Conservation (phyloP, 208 protist genomes). For the Leishmania mexicana region DNA sequence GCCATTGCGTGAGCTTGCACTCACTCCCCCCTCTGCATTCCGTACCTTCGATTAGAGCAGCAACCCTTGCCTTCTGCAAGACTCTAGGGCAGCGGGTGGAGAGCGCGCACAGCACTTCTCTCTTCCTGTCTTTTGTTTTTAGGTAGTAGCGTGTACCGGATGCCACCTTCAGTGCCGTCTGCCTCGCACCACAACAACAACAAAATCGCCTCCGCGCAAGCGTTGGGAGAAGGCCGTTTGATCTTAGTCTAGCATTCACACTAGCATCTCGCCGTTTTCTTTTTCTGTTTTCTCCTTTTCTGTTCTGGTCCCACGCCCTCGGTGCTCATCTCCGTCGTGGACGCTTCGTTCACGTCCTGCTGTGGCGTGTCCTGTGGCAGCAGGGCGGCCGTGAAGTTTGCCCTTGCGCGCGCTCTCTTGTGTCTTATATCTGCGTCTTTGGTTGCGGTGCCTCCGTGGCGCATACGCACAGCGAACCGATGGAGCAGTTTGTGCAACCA, state of each 20-base stretch:
- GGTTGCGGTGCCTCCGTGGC: no score
- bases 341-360: neutral
- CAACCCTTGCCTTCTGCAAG: neutral
- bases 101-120: neutral
- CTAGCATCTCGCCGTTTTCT: neutral
- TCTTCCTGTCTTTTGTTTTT: neutral
- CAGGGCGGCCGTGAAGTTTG: neutral
- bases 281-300: neutral
- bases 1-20: neutral
- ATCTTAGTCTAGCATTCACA: neutral
- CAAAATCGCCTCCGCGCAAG: neutral
- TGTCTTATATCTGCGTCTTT: no score
- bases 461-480: constrained; percentile 12
- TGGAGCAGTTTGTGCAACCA: constrained; percentile 88
- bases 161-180: no score
- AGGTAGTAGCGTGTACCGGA: neutral
- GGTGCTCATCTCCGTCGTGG: neutral
- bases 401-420: neutral
- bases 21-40: neutral
- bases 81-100: neutral
- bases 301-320: neutral
- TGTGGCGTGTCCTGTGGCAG: neutral
- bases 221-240: neutral
- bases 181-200: neutral
- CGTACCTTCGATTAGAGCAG: neutral